A percentile compares a stretch with the other conserved stretches of the same genome.
phyloP scores from a whole-genome alignment of 805 yeast genomes.

The Saturnispora galanensis region DNA sequence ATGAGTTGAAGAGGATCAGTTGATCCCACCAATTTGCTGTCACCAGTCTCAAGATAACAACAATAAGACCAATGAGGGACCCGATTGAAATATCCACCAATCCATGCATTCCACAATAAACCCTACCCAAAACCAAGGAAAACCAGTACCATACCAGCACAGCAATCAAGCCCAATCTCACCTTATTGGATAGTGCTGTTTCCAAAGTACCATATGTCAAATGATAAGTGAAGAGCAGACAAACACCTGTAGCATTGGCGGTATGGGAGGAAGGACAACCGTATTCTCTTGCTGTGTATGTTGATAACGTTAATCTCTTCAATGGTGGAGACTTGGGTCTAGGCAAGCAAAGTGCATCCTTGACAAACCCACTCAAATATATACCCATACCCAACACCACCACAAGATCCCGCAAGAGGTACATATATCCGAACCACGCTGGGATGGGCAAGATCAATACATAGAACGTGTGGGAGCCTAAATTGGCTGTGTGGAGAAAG shows the following conservation, averaged over 20 bases:
- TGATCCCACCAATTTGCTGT: constrained; percentile 37
- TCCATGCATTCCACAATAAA: constrained; percentile 98
- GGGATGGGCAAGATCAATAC: constrained; percentile 81
- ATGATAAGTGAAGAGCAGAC: constrained; percentile 35
- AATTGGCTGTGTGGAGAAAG: constrained; percentile 78
- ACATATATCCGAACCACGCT: constrained; percentile 64
- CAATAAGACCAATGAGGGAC: constrained; percentile 44
- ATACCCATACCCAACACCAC: constrained; percentile 60
- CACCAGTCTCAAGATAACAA: constrained; percentile 38
- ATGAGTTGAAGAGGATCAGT: constrained; percentile 24
- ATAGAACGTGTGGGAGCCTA: constrained; percentile 92
- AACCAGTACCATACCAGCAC: constrained; percentile 39
- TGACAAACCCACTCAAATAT: constrained; percentile 60
- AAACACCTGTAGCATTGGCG: constrained; percentile 87
- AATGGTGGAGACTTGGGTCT: constrained; percentile 90
- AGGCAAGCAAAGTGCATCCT: constrained; percentile 84
- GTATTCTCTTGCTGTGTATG: constrained; percentile 86
- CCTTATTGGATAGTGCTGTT: not conserved
- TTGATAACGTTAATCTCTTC: constrained; percentile 79
- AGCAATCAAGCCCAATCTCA: constrained; percentile 9
- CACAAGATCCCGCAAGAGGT: constrained; percentile 49
- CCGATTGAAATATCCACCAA: constrained; percentile 68
- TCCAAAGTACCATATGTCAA: constrained; percentile 14
- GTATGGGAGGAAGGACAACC: constrained; percentile 93
- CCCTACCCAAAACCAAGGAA: constrained; percentile 66